Evolutionary conservation across 2,329 filamentous ascomycete genomes (phyloP).

Genomic region (Colletotrichum musicola): DNA sequence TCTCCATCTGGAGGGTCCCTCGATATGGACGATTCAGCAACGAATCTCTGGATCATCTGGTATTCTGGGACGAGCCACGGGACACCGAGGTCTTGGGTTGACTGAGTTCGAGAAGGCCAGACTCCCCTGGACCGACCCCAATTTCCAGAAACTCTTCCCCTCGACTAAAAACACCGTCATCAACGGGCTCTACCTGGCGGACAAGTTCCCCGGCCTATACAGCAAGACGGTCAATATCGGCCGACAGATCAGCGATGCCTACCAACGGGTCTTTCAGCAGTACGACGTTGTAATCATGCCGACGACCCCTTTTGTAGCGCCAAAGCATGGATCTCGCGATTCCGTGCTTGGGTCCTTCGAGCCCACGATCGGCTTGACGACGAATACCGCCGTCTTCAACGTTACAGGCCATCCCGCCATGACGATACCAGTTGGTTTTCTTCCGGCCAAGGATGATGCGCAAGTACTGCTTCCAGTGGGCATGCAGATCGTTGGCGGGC

Average conservation of each 20-base stretch:
- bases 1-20: conserved; percentile 58
- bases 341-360: conserved; percentile 59
- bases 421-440: conserved; percentile 63
- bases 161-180: conserved; percentile 68
- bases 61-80: conserved; percentile 57
- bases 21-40: conserved; percentile 65
- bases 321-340: conserved; percentile 54
- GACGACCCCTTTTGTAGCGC: conserved; percentile 61
- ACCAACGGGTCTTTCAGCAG: conserved; percentile 53
- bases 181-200: conserved; percentile 61
- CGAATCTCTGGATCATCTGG: conserved; percentile 57
- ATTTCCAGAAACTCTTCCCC: conserved; percentile 64
- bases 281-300: conserved; percentile 63
- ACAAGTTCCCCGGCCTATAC: conserved; percentile 59
- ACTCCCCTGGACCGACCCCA: conserved; percentile 59
- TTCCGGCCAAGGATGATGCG: conserved; percentile 53
- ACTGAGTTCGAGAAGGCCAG: conserved; percentile 63
- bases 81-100: conserved; percentile 62
- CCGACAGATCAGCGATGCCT: conserved; percentile 59
- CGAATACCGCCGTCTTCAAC: conserved; percentile 70
- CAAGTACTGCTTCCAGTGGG: conserved; percentile 61
- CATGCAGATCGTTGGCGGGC: conserved; percentile 66
- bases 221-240: conserved; percentile 63
- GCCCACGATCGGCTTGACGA: conserved; percentile 65
- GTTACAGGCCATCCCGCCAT: conserved; percentile 69